A percentile compares a stretch with the other conserved stretches of the same genome.
Conservation (phyloP, 768 basidiomycete species). For the Tricholoma hemisulphureum region DNA sequence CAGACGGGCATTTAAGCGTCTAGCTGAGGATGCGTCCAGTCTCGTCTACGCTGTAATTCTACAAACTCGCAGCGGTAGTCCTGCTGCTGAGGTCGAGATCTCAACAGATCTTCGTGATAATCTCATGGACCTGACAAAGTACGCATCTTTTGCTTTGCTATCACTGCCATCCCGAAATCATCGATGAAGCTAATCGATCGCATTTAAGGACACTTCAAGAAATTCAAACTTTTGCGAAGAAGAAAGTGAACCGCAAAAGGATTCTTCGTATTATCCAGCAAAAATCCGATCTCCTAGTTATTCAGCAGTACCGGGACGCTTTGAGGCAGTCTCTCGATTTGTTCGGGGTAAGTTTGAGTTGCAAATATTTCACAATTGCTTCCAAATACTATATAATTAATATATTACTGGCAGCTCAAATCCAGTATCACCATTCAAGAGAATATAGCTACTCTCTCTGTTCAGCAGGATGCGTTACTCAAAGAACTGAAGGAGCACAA, state of each 20-base stretch:
- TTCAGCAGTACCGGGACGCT: slow-evolving; percentile 17
- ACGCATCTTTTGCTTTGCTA: not conserved
- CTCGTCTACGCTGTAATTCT: slow-evolving; percentile 19
- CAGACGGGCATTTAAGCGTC: slow-evolving; percentile 17
- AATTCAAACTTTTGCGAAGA: slow-evolving; percentile 16
- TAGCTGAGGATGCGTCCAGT: slow-evolving; percentile 23
- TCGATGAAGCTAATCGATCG: not conserved
- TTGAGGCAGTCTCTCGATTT: slow-evolving; percentile 24
- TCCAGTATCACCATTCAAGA: slow-evolving; percentile 23
- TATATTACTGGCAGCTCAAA: not conserved
- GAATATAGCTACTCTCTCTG: not conserved
- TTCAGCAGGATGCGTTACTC: not conserved
- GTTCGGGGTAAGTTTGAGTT: slow-evolving; percentile 21
- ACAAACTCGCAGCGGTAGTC: slow-evolving; percentile 12
- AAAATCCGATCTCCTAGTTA: slow-evolving; percentile 13
- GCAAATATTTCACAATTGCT: not conserved
- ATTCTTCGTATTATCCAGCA: slow-evolving; percentile 14
- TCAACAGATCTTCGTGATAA: slow-evolving; percentile 1
- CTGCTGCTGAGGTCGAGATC: slow-evolving; percentile 6
- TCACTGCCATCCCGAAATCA: no score
- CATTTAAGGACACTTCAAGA: slow-evolving; percentile 14
- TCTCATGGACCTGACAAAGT: slow-evolving; percentile 16
- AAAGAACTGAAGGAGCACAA: not conserved
- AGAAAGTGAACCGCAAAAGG: slow-evolving; percentile 9
- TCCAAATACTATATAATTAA: not conserved